phyloP scores from a whole-genome alignment of 441 rosid genomes.

The Populus hybrid region DNA sequence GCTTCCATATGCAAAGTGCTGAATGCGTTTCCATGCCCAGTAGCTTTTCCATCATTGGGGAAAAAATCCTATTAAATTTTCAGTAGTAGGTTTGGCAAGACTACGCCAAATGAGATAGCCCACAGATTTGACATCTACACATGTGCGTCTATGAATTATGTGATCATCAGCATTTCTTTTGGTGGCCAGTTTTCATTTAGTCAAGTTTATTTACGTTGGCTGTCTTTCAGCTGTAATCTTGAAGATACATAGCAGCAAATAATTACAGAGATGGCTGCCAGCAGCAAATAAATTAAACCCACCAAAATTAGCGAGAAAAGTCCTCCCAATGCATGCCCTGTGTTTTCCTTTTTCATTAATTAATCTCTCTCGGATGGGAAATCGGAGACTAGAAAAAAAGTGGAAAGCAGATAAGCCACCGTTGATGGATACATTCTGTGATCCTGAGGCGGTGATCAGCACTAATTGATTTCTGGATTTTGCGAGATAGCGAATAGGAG shows the following conservation, averaged over 20 bases:
- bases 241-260: background rate
- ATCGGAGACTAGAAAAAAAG: background rate
- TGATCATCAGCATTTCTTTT: background rate
- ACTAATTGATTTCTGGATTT: background rate
- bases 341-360: background rate
- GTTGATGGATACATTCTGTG: background rate
- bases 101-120: background rate
- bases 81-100: background rate
- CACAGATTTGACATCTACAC: background rate
- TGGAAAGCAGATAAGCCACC: background rate
- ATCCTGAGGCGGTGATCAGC: too few species aligned
- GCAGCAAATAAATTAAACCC: background rate
- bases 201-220: background rate
- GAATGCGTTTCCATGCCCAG: conserved; percentile 14
- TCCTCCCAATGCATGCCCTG: background rate
- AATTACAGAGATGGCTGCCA: background rate
- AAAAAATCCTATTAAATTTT: background rate
- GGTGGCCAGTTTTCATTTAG: background rate
- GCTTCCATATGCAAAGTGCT: conserved; percentile 22
- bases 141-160: background rate
- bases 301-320: background rate
- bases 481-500: too few species aligned
- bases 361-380: background rate
- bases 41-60: conserved; percentile 16
- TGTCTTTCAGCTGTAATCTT: background rate